Base-by-base conservation (phyloP, 768 basidiomycete genomes). In the Sporobolomyces pararoseus region DNA sequence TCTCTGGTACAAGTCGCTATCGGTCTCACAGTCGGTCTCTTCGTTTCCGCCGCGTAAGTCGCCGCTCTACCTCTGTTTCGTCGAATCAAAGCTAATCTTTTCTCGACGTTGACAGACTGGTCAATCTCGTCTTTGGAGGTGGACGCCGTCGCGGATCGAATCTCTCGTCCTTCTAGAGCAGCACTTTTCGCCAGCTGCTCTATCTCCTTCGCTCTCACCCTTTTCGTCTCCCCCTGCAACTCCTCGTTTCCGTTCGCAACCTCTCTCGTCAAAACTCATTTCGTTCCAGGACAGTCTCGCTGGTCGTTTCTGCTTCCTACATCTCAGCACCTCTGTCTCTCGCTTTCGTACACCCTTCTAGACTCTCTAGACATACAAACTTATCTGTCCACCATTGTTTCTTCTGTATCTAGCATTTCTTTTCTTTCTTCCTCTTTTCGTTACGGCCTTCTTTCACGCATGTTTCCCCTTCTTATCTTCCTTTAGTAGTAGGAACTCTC, bases 1-100 rank as follows among this genome's bases (percentile, higher is more conserved):
- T 88, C 88, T 78, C 82, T 91, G 46, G 85, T 92, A 34, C 84
- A 86, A 12, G 89, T 91, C 14, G 85, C 87, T 23, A 86, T 91
- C 76, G 89, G 85, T 9, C 79, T 88, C n/a, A 89, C 89, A 0
- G 88, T 93, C 70, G 90, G 90, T 7, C 80, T 91, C 7, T 88
- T 88, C 19, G 83, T 89, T 46, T 84, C 87, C 5, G 81, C 89
- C 27, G 86, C 86, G 2, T 77, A 88, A 29, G 86, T 31, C 16
- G 32, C 34, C 63, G 10, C 87, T 89, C 14, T 84, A 86, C 27
- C 27, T 42, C 37, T 10, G 6, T 5, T 23, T 58, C 25, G 13
- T 17, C 14, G 37, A 42, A 7, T n/a, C 12, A 42, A 21, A 31
- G n/a, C 23, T 23, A 85, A 89, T 76, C 88, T 85, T 10, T 79